A percentile compares a stretch with the other conserved stretches of the same genome.
Conservation (phyloP, 2,329 filamentous ascomycete genomes). For the Neoascochyta sp. region DNA sequence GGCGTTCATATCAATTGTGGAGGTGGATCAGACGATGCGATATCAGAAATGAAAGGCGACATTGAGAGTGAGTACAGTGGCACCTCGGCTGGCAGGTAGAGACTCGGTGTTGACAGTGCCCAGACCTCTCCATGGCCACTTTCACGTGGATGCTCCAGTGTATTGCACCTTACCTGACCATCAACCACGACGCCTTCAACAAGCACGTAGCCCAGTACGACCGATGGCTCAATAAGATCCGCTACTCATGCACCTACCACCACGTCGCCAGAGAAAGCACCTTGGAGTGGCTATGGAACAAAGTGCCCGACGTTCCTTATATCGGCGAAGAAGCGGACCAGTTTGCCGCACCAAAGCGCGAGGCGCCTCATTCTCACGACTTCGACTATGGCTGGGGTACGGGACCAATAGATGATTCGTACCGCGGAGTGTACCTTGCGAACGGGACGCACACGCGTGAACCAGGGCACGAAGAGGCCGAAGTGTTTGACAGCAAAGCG, state of each 20-base stretch:
- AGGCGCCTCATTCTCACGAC: conserved; percentile 19
- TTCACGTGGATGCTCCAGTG: conserved; percentile 57
- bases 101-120: not conserved
- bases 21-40: conserved; percentile 41
- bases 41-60: conserved; percentile 32
- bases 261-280: conserved; percentile 10
- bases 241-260: conserved; percentile 31
- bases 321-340: conserved; percentile 17
- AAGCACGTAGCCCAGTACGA: conserved; percentile 41
- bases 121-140: conserved; percentile 46
- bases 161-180: conserved; percentile 45
- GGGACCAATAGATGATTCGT: conserved; percentile 42
- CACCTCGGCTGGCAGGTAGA: not conserved
- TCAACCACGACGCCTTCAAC: conserved; percentile 44
- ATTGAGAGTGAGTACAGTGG: conserved; percentile 25
- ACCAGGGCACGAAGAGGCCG: conserved; percentile 45
- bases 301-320: conserved; percentile 19
- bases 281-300: conserved; percentile 11
- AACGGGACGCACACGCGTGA: conserved; percentile 43
- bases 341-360: conserved; percentile 16
- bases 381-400: conserved; percentile 48
- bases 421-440: conserved; percentile 42
- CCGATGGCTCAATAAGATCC: conserved; percentile 30
- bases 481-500: conserved; percentile 26
- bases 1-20: conserved; percentile 53